Conservation (phyloP, 2,329 filamentous ascomycete genomes). For the Fusarium sp. region DNA sequence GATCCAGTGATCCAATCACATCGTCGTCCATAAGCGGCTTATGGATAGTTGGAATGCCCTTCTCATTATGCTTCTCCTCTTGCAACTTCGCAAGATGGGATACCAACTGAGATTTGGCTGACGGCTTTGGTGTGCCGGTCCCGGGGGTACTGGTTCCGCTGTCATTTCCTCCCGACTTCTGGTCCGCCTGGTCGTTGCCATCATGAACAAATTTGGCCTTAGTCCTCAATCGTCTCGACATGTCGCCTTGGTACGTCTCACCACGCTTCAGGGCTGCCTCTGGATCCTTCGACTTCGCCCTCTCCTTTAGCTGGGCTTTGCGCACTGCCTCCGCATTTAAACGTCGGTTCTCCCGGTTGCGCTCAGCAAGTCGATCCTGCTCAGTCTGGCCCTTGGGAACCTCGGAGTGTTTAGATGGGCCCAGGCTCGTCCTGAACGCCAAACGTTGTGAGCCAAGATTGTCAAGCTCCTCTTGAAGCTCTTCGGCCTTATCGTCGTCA, state of each 20-base stretch:
- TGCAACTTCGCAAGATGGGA: conserved; percentile 67
- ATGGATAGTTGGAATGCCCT: conserved; percentile 76
- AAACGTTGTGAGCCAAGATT: conserved; percentile 76
- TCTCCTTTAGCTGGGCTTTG: conserved; percentile 87
- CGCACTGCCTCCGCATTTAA: conserved; percentile 91
- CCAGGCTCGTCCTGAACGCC: conserved; percentile 77
- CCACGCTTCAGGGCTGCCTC: conserved; percentile 73
- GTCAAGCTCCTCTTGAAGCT: conserved; percentile 71
- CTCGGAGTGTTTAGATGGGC: conserved; percentile 64
- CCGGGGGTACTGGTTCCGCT: conserved; percentile 66
- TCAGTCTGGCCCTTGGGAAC: conserved; percentile 68
- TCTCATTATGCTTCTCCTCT: conserved; percentile 66
- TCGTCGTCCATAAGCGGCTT: conserved; percentile 90
- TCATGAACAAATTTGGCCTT: conserved; percentile 77
- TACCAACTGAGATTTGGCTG: conserved; percentile 58
- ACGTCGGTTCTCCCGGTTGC: conserved; percentile 87
- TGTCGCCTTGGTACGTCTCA: conserved; percentile 70
- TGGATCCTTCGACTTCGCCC: conserved; percentile 70
- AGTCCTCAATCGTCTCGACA: conserved; percentile 73
- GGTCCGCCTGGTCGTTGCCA: conserved; percentile 63
- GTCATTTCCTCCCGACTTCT: conserved; percentile 62
- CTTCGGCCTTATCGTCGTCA: conserved; percentile 68
- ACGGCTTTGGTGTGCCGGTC: conserved; percentile 64
- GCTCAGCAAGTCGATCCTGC: conserved; percentile 83
- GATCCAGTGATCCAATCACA: conserved; percentile 87